phyloP scores from a whole-genome alignment of 441 rosid genomes.

The Syzygium syzygioides region DNA sequence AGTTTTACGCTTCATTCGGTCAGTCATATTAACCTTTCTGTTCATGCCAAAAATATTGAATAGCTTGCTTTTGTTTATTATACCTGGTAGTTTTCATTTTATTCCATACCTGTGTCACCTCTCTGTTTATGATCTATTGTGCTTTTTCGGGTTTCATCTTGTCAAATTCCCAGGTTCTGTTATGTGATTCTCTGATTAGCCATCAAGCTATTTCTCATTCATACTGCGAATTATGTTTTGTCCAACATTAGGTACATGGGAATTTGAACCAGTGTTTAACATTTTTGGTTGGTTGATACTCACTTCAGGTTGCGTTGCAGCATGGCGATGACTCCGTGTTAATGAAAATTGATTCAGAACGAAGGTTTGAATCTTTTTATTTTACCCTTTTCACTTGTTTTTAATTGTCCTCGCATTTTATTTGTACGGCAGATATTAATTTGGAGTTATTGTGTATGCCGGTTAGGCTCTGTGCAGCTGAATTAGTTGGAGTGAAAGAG shows the following conservation, averaged over 20 bases:
- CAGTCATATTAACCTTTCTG: background rate
- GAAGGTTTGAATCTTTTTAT: slow-evolving; percentile 11
- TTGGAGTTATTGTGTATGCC: background rate
- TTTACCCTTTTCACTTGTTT: background rate
- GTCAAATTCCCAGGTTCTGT: background rate
- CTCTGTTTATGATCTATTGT: background rate
- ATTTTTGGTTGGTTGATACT: background rate
- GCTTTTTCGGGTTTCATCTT: background rate
- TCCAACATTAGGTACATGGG: background rate
- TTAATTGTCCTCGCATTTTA: background rate
- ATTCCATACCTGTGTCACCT: background rate
- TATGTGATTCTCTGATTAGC: background rate
- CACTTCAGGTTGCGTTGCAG: slow-evolving; percentile 1
- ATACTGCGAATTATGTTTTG: background rate
- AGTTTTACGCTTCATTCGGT: background rate
- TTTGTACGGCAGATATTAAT: background rate
- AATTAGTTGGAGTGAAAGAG: slow-evolving; percentile 12
- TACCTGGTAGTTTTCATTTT: background rate
- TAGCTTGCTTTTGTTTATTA: background rate
- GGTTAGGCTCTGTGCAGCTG: slow-evolving; percentile 14
- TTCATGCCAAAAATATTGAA: background rate
- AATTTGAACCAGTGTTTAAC: background rate
- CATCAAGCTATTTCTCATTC: background rate
- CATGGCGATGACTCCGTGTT: background rate
- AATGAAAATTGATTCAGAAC: background rate